Evolutionary conservation across 768 basidiomycete species (phyloP).

Genomic region (Tulasnella sp.): DNA sequence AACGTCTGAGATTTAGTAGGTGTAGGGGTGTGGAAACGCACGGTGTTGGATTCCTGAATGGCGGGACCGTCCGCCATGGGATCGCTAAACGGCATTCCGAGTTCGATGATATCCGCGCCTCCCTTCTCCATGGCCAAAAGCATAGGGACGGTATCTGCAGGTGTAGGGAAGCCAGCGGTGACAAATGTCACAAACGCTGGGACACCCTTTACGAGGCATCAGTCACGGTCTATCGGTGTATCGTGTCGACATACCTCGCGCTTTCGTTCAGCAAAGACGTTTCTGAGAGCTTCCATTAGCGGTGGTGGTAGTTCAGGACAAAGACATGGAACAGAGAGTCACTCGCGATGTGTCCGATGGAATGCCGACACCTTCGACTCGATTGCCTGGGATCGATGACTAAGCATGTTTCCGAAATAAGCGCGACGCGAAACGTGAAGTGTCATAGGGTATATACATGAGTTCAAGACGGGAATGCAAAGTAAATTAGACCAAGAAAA

Average conservation of each 20-base stretch:
- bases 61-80: constrained; percentile 91
- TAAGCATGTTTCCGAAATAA: not conserved
- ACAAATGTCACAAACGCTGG: constrained; percentile 76
- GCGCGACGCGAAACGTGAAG: too few relatives aligned
- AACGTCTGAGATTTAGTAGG: not conserved
- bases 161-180: constrained; percentile 82
- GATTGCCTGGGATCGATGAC: not conserved
- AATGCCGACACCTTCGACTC: not conserved
- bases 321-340: not conserved
- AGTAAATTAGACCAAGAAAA: too few relatives aligned
- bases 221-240: not conserved
- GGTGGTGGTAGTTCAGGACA: too few relatives aligned
- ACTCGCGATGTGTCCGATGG: not conserved
- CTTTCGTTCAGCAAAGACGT: constrained; percentile 56
- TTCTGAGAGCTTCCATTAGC: constrained; percentile 48
- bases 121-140: constrained; percentile 88
- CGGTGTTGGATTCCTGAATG: constrained; percentile 91
- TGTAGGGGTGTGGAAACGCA: constrained; percentile 31
- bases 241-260: constrained; percentile 40
- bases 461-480: too few relatives aligned
- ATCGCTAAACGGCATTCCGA: constrained; percentile 93
- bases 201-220: constrained; percentile 30
- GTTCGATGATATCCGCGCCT: constrained; percentile 87
- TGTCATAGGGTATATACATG: too few relatives aligned
- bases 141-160: constrained; percentile 69